Evolutionary conservation across 164 flowering plant species (phyloP).

Genomic region (Vitis amurensis): DNA sequence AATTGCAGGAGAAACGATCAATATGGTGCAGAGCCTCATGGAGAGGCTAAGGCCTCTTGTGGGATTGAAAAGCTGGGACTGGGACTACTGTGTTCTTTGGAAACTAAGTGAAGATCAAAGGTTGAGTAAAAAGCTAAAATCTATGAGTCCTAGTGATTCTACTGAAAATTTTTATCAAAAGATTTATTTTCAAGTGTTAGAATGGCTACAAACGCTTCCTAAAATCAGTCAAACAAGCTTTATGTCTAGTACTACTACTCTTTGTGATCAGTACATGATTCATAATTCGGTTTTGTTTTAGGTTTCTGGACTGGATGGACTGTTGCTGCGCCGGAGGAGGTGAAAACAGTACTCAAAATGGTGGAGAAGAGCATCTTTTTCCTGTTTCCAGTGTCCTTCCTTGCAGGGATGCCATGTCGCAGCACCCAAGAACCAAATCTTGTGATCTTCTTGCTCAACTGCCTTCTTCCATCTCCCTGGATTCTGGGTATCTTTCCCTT

Average conservation of each 20-base stretch:
- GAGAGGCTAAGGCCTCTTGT: conserved; percentile 71
- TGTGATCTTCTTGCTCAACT: conserved; percentile 67
- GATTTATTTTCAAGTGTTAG: no score
- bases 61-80: conserved; percentile 68
- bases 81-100: conserved; percentile 89
- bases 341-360: conserved; percentile 23
- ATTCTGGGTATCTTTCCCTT: conserved; percentile 53
- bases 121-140: conserved; percentile 18
- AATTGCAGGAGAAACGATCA: conserved; percentile 25
- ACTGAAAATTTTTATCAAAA: no score
- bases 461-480: conserved; percentile 62
- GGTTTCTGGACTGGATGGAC: conserved; percentile 66
- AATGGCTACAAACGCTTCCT: no score
- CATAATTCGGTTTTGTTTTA: conserved; percentile 6
- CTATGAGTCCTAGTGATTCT: neutral
- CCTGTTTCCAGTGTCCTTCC: conserved; percentile 36
- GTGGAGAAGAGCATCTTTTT: conserved; percentile 48
- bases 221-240: no score
- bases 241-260: no score
- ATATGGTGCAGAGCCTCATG: conserved; percentile 36
- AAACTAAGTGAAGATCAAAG: conserved; percentile 73
- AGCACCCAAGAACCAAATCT: conserved; percentile 56
- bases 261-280: neutral
- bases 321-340: conserved; percentile 76
- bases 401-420: conserved; percentile 69